Evolutionary conservation across 176 grass and related monocot species (phyloP), one percentile per base, ranked within the genome.

Genomic region (Stipa capillata): DNA sequence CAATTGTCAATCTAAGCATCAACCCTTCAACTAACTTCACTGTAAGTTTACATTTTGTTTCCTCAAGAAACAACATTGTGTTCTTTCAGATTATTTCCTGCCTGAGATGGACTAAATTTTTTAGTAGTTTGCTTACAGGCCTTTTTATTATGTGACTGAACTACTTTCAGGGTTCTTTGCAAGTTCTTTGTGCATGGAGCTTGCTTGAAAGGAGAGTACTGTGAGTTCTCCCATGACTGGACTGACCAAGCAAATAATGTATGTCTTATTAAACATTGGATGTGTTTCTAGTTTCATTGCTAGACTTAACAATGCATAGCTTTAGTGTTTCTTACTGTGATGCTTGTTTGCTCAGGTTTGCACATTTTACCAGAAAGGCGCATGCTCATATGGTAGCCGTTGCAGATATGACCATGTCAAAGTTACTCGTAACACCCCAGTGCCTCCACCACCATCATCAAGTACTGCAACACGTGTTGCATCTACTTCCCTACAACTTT

Each of bases 181-280:
- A 99, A 99, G 70, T 99, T 95, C 82, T 99, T 89, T 81, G 85
- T 89, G 86, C 92, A 99, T 78, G 96, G 96, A 50, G 90, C 92
- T 79, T 99, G 92, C 78, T 86, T 99, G 52, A 95, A 99, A 87
- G 96, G 96, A 78, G 96, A 99, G 10, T 89, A 89, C 64, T 99
- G 96, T 76, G 92, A 99, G 48, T 99, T 99, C 83, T 99, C 96
- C 69, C 96, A 99, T 72, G 84, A 99, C 67, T 92, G 96, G 92
- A 89, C 57, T 77, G 96, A 93, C 75, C 80, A 86, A 79, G 12
- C 96, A 79, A 93, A 95, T 77, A 99, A 99, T 90, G 96, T 99
- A 79, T 21, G 13, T 31, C 35, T 49, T 79, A 64, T 4, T 61
- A 68, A 35, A 67, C 32, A 17, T 13, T 57, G 23, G 7, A 39